Conservation (phyloP, 148 eudicot species). For the Rhododendron henanense region DNA sequence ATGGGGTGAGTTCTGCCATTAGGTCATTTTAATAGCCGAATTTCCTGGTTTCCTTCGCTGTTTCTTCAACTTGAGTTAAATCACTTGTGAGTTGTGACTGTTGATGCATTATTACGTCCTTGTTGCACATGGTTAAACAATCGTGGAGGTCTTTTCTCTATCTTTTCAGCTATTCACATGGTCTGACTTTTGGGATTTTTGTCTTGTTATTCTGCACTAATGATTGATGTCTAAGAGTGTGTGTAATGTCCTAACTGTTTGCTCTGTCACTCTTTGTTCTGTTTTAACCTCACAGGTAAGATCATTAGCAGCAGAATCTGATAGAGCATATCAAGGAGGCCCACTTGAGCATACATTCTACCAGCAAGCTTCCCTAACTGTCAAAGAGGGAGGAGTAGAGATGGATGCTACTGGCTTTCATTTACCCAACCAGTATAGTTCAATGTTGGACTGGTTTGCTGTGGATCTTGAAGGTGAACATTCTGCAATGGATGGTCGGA, state of each 20-base stretch:
- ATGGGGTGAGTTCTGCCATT: not conserved
- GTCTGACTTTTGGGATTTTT: not conserved
- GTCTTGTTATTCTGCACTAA: not conserved
- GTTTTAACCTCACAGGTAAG: slow-evolving; percentile 53
- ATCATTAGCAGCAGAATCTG: slow-evolving; percentile 91
- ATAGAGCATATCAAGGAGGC: slow-evolving; percentile 91
- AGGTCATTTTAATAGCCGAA: too few relatives aligned
- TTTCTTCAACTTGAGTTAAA: not conserved
- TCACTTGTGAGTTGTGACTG: not conserved
- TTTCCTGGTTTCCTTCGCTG: not conserved
- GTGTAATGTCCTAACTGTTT: not conserved
- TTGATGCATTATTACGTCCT: not conserved
- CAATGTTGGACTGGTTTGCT: slow-evolving; percentile 88
- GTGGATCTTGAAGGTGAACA: slow-evolving; percentile 99
- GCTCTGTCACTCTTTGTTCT: not conserved
- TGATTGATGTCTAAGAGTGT: not conserved
- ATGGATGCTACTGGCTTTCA: slow-evolving; percentile 38
- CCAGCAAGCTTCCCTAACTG: slow-evolving; percentile 56
- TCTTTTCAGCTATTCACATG: not conserved
- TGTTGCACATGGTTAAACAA: not conserved
- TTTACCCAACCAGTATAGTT: slow-evolving; percentile 59
- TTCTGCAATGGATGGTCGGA: slow-evolving; percentile 98
- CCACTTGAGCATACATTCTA: slow-evolving; percentile 63
- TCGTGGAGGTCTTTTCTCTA: not conserved
- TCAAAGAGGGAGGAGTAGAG: slow-evolving; percentile 39